These are phyloP conservation scores for Cytospora paraplurivora DNA, from an alignment of 2,329 filamentous ascomycete genomes.

Conservation along the genomic window DNA sequence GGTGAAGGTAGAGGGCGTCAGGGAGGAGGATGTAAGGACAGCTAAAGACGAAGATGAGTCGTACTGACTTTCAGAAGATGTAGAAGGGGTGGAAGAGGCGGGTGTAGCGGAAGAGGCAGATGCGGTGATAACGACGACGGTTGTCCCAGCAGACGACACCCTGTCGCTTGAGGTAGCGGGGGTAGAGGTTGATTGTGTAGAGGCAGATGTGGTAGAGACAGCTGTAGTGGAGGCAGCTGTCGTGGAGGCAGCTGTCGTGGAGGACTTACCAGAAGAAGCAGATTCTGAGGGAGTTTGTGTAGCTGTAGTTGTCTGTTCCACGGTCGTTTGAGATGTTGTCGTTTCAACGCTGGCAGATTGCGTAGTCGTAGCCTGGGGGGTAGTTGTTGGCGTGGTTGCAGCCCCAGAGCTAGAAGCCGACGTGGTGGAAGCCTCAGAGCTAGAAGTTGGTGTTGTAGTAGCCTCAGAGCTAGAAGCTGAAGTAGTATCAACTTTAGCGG, in stretches of 20 bases:
- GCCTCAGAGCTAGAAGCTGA: conserved; percentile 20
- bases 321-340: conserved; percentile 9
- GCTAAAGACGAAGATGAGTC: conserved; percentile 30
- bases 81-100: conserved; percentile 28
- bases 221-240: conserved; percentile 33
- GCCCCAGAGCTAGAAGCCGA: conserved; percentile 6
- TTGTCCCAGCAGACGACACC: conserved; percentile 26
- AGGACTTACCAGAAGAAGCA: conserved; percentile 38
- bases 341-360: conserved; percentile 14
- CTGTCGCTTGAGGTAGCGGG: conserved; percentile 20
- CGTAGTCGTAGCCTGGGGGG: conserved; percentile 22
- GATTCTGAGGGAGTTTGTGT: conserved; percentile 29
- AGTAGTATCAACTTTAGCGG: conserved; percentile 1
- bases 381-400: conserved; percentile 26
- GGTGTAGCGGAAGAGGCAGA: conserved; percentile 28
- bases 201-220: conserved; percentile 25
- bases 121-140: conserved; percentile 1
- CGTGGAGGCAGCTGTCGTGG: conserved; percentile 30
- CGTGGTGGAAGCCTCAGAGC: conserved; percentile 30
- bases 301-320: conserved; percentile 33
- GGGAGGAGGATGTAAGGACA: conserved; percentile 2
- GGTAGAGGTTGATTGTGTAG: conserved; percentile 26
- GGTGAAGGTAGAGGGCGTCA: conserved; percentile 14
- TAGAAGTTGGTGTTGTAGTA: conserved; percentile 24
- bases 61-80: conserved; percentile 30